Percentiles rank a stretch among this genome's conserved stretches.
Conservation (phyloP, 306 rosid genomes). For the Cucurbita pepo region DNA sequence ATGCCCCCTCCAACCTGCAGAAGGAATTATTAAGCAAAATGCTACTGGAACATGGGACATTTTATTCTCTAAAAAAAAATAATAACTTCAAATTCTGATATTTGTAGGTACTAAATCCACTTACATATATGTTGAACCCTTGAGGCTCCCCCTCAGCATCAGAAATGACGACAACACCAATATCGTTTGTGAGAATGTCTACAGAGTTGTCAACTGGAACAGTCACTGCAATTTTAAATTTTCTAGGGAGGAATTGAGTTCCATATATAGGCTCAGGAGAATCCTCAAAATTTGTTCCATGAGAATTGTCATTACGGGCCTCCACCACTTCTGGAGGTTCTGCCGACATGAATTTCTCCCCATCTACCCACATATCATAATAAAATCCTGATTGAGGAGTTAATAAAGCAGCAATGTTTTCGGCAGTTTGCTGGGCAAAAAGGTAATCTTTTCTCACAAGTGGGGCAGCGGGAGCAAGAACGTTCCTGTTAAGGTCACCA, state of each 20-base stretch:
- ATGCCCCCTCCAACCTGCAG: constrained; percentile 98
- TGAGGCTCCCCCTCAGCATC: constrained; percentile 72
- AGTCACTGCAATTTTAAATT: constrained; percentile 91
- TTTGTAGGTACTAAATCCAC: constrained; percentile 2
- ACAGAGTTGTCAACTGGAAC: constrained; percentile 96
- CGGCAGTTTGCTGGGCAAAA: constrained; percentile 88
- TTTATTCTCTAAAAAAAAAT: background rate
- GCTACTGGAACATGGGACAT: background rate
- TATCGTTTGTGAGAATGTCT: constrained; percentile 81
- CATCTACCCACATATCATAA: constrained; percentile 96
- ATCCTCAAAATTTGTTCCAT: constrained; percentile 78
- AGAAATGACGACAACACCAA: constrained; percentile 71
- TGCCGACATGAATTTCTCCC: constrained; percentile 60
- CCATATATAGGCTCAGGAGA: constrained; percentile 95
- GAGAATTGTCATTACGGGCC: constrained; percentile 88
- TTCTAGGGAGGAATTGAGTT: constrained; percentile 91
- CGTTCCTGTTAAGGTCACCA: constrained; percentile 90
- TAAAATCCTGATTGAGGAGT: constrained; percentile 97
- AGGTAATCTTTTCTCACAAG: constrained; percentile 63
- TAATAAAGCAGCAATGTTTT: constrained; percentile 69
- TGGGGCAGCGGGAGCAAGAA: constrained; percentile 98
- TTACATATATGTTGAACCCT: constrained; percentile 89
- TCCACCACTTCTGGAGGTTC: constrained; percentile 70
- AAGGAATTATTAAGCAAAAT: constrained; percentile 9
- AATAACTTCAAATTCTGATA: background rate